Evolutionary conservation across 1,139 yeast genomes (phyloP).

Genomic region (Zygosaccharomyces sapae): DNA sequence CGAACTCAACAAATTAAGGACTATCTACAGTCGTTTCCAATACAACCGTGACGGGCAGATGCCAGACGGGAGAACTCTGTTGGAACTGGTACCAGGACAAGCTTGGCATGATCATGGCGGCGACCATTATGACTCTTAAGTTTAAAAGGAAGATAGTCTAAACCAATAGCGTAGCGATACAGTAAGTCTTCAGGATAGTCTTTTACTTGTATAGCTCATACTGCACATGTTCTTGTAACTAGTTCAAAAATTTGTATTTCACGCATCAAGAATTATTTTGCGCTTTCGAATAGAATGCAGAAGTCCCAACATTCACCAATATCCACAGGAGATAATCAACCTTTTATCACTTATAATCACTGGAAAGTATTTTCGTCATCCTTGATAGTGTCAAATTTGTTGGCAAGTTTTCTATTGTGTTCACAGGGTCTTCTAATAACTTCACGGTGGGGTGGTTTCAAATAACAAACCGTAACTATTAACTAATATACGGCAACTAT

Average conservation of each 20-base stretch:
- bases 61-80: conserved; percentile 78
- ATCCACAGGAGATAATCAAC: background rate
- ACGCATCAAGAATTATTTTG: background rate
- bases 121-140: background rate
- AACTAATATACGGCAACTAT: background rate
- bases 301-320: background rate
- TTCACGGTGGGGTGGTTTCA: background rate
- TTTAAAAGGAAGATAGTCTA: too few relatives aligned
- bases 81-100: conserved; percentile 78
- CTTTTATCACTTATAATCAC: background rate
- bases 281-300: background rate
- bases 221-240: background rate
- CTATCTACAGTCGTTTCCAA: conserved; percentile 69
- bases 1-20: conserved; percentile 60
- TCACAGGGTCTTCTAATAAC: background rate
- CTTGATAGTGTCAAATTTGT: background rate
- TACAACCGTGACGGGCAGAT: conserved; percentile 80
- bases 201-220: background rate
- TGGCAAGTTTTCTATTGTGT: background rate
- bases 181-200: too few relatives aligned
- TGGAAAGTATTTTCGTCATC: background rate
- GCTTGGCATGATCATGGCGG: conserved; percentile 35
- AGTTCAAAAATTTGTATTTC: background rate
- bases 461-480: background rate
- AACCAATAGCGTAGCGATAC: too few relatives aligned